Base-by-base conservation (phyloP, 306 rosid species). In the Trifolium repens region DNA sequence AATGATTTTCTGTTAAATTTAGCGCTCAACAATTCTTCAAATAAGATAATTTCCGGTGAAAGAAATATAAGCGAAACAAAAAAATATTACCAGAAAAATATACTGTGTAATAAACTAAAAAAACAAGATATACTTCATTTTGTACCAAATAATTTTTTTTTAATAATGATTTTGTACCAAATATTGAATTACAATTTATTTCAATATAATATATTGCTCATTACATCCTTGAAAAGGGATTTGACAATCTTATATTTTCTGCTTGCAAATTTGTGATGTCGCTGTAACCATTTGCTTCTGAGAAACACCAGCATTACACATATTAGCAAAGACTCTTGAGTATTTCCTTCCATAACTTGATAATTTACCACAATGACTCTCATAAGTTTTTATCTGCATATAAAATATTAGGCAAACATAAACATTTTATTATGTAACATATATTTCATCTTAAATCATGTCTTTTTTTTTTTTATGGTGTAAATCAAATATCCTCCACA, bases 201-300 rank as follows among this genome's bases (percentile, higher is more conserved):
- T 65, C 1, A 54, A 11, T 37, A 11, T 37, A 39, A 35, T 8
- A 43, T 19, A 53, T 19, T n/a, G 5, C n/a, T 19, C 9, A 30
- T 35, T 35, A n/a, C 69, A 70, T 64, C 16, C 53, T 17, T 32
- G 17, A 14, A 4, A 37, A 27, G 15, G 44, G 8, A 77, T 61
- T 66, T 55, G 67, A 40, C 17, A 44, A 44, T 14, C 16, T 22
- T 4, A 60, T 16, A 47, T 43, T 27, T 59, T 24, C 44, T 12
- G 2, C 2, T 72, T 40, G 69, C 96, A 88, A 79, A 84, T 81
- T 83, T 77, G 80, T 13, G 50, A 55, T 0, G 76, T 73, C 3
- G 89, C 87, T 42, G 5, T 61, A 30, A 46, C 79, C 14, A 82
- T 60, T 39, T 67, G 46, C 68, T 78, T 57, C 66, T 13, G 24